Base-by-base conservation (phyloP, 75 land plant genomes). In the Picea glauca region DNA sequence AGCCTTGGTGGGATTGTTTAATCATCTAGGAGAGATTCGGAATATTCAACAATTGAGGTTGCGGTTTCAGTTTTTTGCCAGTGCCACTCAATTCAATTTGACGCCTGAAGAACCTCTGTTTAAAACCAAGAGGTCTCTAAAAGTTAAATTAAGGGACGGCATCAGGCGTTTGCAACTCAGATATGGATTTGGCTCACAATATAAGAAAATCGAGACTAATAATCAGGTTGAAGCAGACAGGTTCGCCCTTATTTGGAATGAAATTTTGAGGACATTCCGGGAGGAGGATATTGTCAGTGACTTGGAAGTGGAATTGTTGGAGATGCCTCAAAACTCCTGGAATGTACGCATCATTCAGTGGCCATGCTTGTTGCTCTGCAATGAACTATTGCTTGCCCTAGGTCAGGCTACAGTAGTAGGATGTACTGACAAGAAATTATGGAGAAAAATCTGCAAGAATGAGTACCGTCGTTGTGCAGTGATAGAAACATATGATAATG, bases 21-120 rank as follows among this genome's bases (percentile, higher is more conserved):
- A 85, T 33, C 99, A 96, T 82, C 76, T 96, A 76, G 99, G 99
- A 62, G 99, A 96, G 88, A 94, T 96, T 58, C 85, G 99, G 20
- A 91, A 90, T 70, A 85, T 92, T 14, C 81, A 85, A 60, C 99
- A 96, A 80, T 80, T 96, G 77, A 82, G 91, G 77, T 75, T 92
- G 62, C 83, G 98, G 74, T 96, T 96, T 79, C 99, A 93, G 91
- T 92, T 94, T 81, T 94, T 96, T 83, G 93, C 98, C 11, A 94
- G 94, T 82, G 98, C 99, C 11, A 87, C 92, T 70, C 95, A 92
- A 78, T 96, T 94, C 77, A 92, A 92, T 81, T 87, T 96, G 6
- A 88, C 92, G 91, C 98, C 99, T 17, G 94, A 92, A 86, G 98
- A 94, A 76, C 90, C 84, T 60, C 60, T 84, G 20, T 79, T 82